These are phyloP conservation scores for Rhynchospora tenuis DNA, from an alignment of 176 grass and related monocot genomes.

Conservation along the genomic window DNA sequence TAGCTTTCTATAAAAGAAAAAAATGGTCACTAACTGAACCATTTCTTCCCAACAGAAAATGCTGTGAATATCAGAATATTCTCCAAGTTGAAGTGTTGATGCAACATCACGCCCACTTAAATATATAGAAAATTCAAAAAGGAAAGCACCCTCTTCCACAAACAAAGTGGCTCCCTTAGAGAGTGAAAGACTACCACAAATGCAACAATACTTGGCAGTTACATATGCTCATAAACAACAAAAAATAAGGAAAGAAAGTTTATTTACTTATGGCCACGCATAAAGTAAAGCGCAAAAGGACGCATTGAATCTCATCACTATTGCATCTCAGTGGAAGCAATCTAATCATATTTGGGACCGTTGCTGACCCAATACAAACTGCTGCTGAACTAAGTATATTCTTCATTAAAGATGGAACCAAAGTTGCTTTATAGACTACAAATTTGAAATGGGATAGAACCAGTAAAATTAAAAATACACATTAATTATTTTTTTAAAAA, in stretches of 20 bases:
- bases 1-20: neutral
- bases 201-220: neutral
- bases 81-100: neutral
- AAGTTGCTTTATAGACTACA: neutral
- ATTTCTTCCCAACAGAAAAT: neutral
- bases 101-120: neutral
- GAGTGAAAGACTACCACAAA: slow-evolving; percentile 6
- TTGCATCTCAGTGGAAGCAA: neutral
- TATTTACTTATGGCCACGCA: slow-evolving; percentile 1
- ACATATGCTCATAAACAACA: neutral
- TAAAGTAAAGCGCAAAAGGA: neutral
- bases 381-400: neutral
- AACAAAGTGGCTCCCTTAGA: neutral
- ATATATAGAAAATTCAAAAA: slow-evolving; percentile 5
- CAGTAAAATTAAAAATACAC: too few relatives aligned
- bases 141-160: neutral
- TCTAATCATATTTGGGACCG: neutral
- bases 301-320: neutral
- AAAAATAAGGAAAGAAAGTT: neutral
- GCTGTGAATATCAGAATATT: slow-evolving; percentile 4
- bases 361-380: neutral
- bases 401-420: neutral
- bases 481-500: too few relatives aligned
- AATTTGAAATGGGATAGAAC: neutral
- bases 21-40: too few relatives aligned